These are phyloP conservation scores for Sodiomyces alkalinus DNA, from an alignment of 2,329 filamentous ascomycete genomes.

Conservation along the genomic window DNA sequence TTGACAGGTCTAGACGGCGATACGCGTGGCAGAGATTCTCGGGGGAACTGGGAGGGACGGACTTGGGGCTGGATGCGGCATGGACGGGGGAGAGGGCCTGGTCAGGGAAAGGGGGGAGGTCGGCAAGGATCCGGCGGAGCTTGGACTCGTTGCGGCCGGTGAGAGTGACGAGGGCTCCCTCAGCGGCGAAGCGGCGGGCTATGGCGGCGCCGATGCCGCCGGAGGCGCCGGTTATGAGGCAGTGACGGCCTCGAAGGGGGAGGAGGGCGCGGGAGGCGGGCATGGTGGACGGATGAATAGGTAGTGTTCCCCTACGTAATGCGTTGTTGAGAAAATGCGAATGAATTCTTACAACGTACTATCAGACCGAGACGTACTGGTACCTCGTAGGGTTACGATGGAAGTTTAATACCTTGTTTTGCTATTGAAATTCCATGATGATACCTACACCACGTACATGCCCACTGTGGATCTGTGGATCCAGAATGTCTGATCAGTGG, in stretches of 20 bases:
- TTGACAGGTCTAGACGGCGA: slow-evolving; percentile 7
- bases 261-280: slow-evolving; percentile 3
- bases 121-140: slow-evolving; percentile 24
- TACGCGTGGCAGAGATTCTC: slow-evolving; percentile 5
- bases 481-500: no score
- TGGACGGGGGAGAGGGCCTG: slow-evolving; percentile 8
- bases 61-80: slow-evolving; percentile 3
- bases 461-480: no score
- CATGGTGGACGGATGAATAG: slow-evolving; percentile 1
- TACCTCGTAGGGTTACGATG: no score
- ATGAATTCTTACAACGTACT: no score
- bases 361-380: no score
- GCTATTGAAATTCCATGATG: no score
- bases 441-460: no score
- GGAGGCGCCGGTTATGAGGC: slow-evolving; percentile 54
- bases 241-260: slow-evolving; percentile 27
- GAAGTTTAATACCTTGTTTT: no score
- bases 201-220: slow-evolving; percentile 57
- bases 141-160: slow-evolving; percentile 38
- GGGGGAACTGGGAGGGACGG: neutral
- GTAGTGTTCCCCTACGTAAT: neutral
- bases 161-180: slow-evolving; percentile 45
- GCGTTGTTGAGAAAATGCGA: no score
- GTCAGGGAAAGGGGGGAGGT: slow-evolving; percentile 10
- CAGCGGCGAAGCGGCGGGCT: slow-evolving; percentile 45